Evolutionary conservation across 768 basidiomycete genomes (phyloP), one percentile per base, ranked within the genome.

Genomic region (Amanita jacksonii): DNA sequence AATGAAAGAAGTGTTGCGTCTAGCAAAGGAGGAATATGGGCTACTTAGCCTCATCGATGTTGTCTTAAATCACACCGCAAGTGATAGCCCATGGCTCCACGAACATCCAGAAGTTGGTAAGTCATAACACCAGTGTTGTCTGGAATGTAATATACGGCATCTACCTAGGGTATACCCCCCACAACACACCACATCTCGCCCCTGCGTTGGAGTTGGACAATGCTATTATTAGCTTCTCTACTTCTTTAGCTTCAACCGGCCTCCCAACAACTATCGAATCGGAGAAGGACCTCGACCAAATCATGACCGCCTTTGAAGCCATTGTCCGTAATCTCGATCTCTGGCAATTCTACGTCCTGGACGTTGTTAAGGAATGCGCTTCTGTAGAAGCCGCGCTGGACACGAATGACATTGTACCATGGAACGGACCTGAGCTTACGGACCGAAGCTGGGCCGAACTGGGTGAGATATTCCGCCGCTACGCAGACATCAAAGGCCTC

Each of bases 61-160:
- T 41, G 96, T 99, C 4, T 74, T 97, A 45, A 99, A 99, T 59
- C 96, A 99, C 57, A 98, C 96, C 10, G 90, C 96, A 5, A 86
- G 89, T 57, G 90, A 98, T 57, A 91, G 83, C 50, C 70, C 79
- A 13, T 99, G 93, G 93, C 70, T 99, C 19, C 58, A 78, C 16
- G 79, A 93, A 5, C 96, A 99, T 59, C 96, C 96, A 1, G 96
- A 99, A 73, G 88, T 93, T 47, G 93, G 92, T 83, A 50, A 13
- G 44, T 38, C 18, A n/a, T 59, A 4, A 28, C n/a, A n/a, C n/a
- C n/a, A n/a, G n/a, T n/a, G n/a, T n/a, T n/a, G n/a, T n/a, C n/a
- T n/a, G n/a, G n/a, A n/a, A n/a, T n/a, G n/a, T n/a, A n/a, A n/a
- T n/a, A n/a, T n/a, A n/a, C n/a, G n/a, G n/a, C n/a, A 23, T 23